A percentile compares a stretch with the other conserved stretches of the same genome.
These are phyloP conservation scores for Ziziphus jujuba DNA, from an alignment of 306 rosid species.

Conservation along the genomic window DNA sequence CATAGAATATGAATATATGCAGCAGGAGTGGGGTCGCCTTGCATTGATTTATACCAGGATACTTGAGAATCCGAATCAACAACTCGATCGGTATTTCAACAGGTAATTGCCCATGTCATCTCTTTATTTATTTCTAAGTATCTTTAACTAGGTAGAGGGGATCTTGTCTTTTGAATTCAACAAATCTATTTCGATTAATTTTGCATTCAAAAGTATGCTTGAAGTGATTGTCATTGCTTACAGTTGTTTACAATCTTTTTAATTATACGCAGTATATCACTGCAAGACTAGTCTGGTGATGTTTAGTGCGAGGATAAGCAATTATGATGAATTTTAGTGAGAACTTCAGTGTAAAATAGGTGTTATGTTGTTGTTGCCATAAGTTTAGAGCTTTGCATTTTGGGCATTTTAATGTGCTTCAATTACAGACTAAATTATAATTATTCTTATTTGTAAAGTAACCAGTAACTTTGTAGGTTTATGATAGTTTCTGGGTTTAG, in stretches of 20 bases:
- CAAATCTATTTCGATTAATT: background rate
- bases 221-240: background rate
- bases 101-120: slow-evolving; percentile 49
- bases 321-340: too few species aligned
- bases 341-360: too few species aligned
- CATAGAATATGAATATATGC: slow-evolving; percentile 95
- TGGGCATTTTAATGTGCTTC: too few species aligned
- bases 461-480: too few species aligned
- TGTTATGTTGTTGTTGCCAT: too few species aligned
- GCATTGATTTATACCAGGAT: slow-evolving; percentile 88
- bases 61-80: slow-evolving; percentile 93
- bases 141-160: background rate
- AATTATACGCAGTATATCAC: too few species aligned
- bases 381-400: too few species aligned
- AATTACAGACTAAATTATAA: too few species aligned
- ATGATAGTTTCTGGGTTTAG: too few species aligned
- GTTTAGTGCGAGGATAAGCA: too few species aligned
- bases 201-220: background rate
- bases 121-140: background rate
- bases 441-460: too few species aligned
- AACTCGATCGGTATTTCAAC: slow-evolving; percentile 86
- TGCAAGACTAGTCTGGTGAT: too few species aligned
- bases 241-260: background rate
- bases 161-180: background rate
- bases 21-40: slow-evolving; percentile 94